A percentile compares a stretch with the other conserved stretches of the same genome.
phyloP scores from a whole-genome alignment of 2,329 filamentous ascomycete species.

The Fusarium lateritium region DNA sequence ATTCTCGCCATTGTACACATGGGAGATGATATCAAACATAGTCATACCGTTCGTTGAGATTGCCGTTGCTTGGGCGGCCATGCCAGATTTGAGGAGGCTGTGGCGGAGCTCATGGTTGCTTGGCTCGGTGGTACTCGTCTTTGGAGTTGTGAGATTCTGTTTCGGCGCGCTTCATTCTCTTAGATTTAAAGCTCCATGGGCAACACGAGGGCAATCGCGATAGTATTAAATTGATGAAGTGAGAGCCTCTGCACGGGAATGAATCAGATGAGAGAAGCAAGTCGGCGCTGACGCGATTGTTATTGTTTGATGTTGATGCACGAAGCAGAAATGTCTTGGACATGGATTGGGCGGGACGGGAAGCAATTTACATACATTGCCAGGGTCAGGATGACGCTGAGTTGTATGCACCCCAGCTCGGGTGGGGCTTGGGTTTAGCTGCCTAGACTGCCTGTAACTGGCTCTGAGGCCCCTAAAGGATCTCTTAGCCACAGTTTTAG shows the following conservation, averaged over 20 bases:
- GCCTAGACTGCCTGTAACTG: background rate
- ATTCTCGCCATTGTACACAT: background rate
- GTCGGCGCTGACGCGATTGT: slow-evolving; percentile 2
- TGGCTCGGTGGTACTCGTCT: slow-evolving; percentile 51
- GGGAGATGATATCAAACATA: background rate
- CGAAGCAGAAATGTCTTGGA: slow-evolving; percentile 8
- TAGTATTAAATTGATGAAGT: background rate
- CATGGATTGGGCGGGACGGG: background rate
- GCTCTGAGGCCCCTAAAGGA: too few relatives aligned
- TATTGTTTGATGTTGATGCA: slow-evolving; percentile 13
- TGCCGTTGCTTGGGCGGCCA: slow-evolving; percentile 61
- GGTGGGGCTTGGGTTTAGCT: slow-evolving; percentile 17
- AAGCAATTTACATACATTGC: slow-evolving; percentile 12
- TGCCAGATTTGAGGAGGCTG: slow-evolving; percentile 50
- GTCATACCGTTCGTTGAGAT: slow-evolving; percentile 63
- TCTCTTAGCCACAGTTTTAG: background rate
- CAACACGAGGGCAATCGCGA: slow-evolving; percentile 15
- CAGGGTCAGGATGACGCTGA: slow-evolving; percentile 30
- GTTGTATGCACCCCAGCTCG: slow-evolving; percentile 24
- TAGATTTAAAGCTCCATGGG: slow-evolving; percentile 38
- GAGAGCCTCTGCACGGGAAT: background rate
- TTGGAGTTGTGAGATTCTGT: slow-evolving; percentile 31
- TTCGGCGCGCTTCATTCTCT: slow-evolving; percentile 46
- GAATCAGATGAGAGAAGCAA: background rate
- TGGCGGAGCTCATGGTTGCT: slow-evolving; percentile 60